Evolutionary conservation across 2,329 filamentous ascomycete genomes (phyloP).

Genomic region (Sphaceloma murrayae): DNA sequence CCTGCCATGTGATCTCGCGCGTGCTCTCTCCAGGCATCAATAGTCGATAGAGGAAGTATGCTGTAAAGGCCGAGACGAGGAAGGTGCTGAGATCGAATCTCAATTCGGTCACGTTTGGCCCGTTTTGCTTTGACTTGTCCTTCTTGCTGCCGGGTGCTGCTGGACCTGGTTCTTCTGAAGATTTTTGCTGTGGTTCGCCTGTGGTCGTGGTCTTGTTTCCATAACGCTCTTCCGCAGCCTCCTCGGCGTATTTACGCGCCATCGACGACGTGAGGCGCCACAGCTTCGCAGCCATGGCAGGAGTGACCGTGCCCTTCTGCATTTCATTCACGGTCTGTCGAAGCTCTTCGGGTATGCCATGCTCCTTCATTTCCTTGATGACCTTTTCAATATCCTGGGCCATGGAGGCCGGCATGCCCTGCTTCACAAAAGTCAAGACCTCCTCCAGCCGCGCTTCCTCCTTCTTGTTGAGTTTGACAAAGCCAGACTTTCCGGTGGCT

Average conservation of each 20-base stretch:
- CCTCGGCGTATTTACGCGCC: constrained; percentile 42
- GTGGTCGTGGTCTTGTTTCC: constrained; percentile 22
- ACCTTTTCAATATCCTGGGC: constrained; percentile 49
- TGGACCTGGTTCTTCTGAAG: constrained; percentile 37
- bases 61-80: constrained; percentile 49
- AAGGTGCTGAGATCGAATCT: constrained; percentile 48
- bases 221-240: constrained; percentile 27
- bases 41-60: constrained; percentile 54
- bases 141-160: constrained; percentile 24
- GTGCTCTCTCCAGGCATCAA: constrained; percentile 57
- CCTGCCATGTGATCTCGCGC: constrained; percentile 93
- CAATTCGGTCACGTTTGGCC: constrained; percentile 36
- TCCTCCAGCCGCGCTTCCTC: constrained; percentile 51
- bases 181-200: constrained; percentile 33
- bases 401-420: constrained; percentile 53
- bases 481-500: constrained; percentile 30
- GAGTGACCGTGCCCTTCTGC: constrained; percentile 44
- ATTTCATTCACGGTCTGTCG: constrained; percentile 52
- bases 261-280: constrained; percentile 48
- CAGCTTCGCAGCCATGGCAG: constrained; percentile 55
- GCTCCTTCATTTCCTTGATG: constrained; percentile 52
- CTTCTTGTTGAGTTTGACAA: constrained; percentile 42
- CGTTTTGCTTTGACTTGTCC: constrained; percentile 28
- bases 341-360: constrained; percentile 62
- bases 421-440: constrained; percentile 47